Evolutionary conservation across 331 rosid genomes (phyloP).

Genomic region (Quercus tomentella): DNA sequence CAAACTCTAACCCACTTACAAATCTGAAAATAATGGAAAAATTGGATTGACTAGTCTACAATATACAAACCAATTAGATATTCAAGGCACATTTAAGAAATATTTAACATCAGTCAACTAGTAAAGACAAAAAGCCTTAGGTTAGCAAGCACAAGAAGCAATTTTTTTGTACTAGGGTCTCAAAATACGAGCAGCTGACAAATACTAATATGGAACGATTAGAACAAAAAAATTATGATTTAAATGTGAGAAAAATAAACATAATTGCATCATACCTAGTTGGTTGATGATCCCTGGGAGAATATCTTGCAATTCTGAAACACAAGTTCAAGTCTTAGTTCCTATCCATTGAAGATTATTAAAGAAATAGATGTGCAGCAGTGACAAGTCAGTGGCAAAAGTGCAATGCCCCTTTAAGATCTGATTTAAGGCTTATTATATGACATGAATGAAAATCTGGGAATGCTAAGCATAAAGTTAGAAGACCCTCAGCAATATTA

Average conservation of each 20-base stretch:
- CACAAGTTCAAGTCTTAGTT: background rate
- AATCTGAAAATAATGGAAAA: too few relatives aligned
- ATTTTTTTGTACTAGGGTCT: background rate
- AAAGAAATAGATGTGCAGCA: background rate
- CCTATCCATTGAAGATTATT: background rate
- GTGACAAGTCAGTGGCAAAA: background rate
- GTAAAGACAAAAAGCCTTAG: too few relatives aligned
- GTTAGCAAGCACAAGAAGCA: too few relatives aligned
- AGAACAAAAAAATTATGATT: background rate
- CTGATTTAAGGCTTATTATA: background rate
- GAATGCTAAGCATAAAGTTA: background rate
- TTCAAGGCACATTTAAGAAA: too few relatives aligned
- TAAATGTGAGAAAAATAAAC: background rate
- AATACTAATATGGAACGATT: background rate
- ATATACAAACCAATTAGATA: too few relatives aligned
- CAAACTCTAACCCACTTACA: too few relatives aligned
- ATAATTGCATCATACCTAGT: slow-evolving; percentile 48
- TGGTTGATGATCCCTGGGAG: slow-evolving; percentile 89
- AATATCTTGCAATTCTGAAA: slow-evolving; percentile 88
- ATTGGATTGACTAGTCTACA: too few relatives aligned
- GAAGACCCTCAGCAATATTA: background rate
- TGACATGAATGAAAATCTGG: background rate
- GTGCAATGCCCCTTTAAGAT: background rate
- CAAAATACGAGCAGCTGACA: background rate
- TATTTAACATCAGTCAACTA: too few relatives aligned